These are phyloP conservation scores for Sphaerosporella brunnea DNA, from an alignment of 495 filamentous ascomycete genomes.

Conservation along the genomic window DNA sequence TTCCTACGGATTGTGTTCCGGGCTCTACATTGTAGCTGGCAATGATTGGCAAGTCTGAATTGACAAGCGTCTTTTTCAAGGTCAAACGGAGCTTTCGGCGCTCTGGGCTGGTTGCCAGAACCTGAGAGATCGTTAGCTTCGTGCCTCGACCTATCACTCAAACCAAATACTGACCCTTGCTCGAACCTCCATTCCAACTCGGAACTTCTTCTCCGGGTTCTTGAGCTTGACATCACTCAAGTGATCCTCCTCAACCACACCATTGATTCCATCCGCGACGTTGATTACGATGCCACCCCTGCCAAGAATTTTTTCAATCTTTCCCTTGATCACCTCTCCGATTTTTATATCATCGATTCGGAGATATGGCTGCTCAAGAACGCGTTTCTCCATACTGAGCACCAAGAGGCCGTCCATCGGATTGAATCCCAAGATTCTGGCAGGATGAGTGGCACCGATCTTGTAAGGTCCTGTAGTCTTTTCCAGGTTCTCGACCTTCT, in stretches of 20 bases:
- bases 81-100: conserved; percentile 74
- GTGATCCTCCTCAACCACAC: conserved; percentile 72
- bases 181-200: conserved; percentile 66
- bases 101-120: conserved; percentile 53
- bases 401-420: conserved; percentile 67
- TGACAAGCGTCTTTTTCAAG: conserved; percentile 82
- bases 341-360: conserved; percentile 72
- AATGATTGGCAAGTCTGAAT: conserved; percentile 61
- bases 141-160: not conserved
- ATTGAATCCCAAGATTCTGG: conserved; percentile 72
- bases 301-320: conserved; percentile 53
- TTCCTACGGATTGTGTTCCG: conserved; percentile 63
- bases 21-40: conserved; percentile 54
- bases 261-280: conserved; percentile 68
- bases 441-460: conserved; percentile 55
- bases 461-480: conserved; percentile 60
- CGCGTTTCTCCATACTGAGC: conserved; percentile 60
- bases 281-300: conserved; percentile 57
- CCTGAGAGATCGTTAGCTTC: conserved; percentile 10
- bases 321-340: conserved; percentile 66
- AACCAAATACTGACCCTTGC: conserved; percentile 38
- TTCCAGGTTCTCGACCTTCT: conserved; percentile 62
- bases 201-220: conserved; percentile 90
- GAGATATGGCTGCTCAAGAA: conserved; percentile 77
- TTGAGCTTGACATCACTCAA: conserved; percentile 72